Conservation (phyloP, 257 asterid genomes). For the Agastache rugosa region DNA sequence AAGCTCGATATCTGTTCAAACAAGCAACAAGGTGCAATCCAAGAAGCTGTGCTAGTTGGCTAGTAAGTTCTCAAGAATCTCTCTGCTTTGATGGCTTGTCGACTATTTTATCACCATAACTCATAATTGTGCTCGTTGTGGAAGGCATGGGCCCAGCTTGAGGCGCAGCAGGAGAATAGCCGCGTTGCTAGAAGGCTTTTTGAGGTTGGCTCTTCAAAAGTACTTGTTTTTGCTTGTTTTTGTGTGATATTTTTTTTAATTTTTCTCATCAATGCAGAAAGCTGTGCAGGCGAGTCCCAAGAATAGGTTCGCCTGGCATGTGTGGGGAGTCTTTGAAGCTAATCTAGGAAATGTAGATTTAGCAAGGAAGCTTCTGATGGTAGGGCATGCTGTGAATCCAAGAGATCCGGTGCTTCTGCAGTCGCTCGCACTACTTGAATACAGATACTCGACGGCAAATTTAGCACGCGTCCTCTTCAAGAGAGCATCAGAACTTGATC, state of each 20-base stretch:
- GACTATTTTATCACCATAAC: background rate
- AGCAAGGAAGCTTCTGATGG: conserved; percentile 85
- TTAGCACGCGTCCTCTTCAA: conserved; percentile 75
- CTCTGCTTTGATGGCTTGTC: background rate
- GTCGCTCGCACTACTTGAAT: conserved; percentile 85
- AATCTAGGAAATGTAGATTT: conserved; percentile 67
- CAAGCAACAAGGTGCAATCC: conserved; percentile 92
- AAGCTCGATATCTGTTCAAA: conserved; percentile 84
- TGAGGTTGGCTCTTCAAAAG: conserved; percentile 56
- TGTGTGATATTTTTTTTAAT: background rate
- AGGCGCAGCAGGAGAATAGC: conserved; percentile 77
- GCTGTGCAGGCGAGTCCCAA: conserved; percentile 97
- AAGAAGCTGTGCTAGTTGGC: conserved; percentile 99
- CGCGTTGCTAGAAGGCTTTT: conserved; percentile 70
- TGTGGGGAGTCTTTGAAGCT: conserved; percentile 96
- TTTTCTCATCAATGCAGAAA: conserved; percentile 50
- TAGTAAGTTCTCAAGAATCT: conserved; percentile 58
- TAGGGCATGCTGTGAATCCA: conserved; percentile 87
- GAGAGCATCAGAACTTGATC: conserved; percentile 83
- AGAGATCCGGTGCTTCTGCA: conserved; percentile 97
- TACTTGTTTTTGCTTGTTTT: background rate
- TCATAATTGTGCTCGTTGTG: conserved; percentile 13
- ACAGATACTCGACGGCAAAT: conserved; percentile 72
- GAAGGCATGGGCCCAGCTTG: conserved; percentile 99
- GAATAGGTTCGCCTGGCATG: conserved; percentile 98